These are phyloP conservation scores for Rubia balearica DNA, from an alignment of 305 asterid species.

Conservation along the genomic window DNA sequence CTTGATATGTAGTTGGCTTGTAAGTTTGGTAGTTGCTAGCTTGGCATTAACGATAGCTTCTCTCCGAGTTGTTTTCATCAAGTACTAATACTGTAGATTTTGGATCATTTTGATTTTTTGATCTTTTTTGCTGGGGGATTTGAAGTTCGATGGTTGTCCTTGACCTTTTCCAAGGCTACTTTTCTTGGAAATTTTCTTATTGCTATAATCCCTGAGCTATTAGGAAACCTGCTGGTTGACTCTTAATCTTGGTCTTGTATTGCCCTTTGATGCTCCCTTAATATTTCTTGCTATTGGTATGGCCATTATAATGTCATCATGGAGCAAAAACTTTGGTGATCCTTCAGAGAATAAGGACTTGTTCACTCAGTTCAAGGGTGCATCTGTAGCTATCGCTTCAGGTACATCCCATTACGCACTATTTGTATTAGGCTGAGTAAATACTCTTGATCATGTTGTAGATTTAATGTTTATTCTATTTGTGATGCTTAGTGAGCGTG, in stretches of 20 bases:
- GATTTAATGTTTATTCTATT: no score
- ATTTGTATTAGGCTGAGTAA: not conserved
- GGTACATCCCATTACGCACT: constrained; percentile 35
- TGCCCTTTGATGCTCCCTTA: constrained; percentile 39
- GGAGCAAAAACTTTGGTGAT: constrained; percentile 39
- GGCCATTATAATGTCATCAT: no score
- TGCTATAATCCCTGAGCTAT: constrained; percentile 80
- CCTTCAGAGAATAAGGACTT: constrained; percentile 89
- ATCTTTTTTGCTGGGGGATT: constrained; percentile 59
- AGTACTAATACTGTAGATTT: no score
- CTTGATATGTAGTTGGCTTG: no score
- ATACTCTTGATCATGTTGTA: no score
- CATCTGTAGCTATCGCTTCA: constrained; percentile 92
- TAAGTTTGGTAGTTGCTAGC: no score
- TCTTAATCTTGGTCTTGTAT: constrained; percentile 77
- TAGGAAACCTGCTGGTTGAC: constrained; percentile 91
- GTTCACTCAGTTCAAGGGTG: constrained; percentile 83
- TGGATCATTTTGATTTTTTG: not conserved
- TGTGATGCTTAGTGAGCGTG: no score
- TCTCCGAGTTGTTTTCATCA: no score
- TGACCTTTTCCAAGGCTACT: constrained; percentile 91
- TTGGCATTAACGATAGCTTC: no score
- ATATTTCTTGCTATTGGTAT: no score
- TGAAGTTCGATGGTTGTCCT: constrained; percentile 89
- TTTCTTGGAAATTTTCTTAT: constrained; percentile 94